Evolutionary conservation across 2,329 filamentous ascomycete species (phyloP).

Genomic region (Neobulgaria alba): DNA sequence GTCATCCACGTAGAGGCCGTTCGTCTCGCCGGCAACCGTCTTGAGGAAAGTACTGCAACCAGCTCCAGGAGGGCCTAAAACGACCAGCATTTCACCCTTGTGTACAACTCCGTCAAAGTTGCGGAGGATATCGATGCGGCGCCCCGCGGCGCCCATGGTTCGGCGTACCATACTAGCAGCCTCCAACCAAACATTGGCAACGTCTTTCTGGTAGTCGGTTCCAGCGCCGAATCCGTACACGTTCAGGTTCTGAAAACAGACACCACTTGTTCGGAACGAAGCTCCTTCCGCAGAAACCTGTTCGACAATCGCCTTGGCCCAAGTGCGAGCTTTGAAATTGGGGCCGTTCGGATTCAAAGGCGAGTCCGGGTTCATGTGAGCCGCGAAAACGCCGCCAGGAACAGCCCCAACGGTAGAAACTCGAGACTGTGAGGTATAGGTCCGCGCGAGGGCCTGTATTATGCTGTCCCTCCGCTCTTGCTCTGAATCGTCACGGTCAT

Average conservation of each 20-base stretch:
- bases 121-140: constrained; percentile 43
- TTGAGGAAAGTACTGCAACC: constrained; percentile 58
- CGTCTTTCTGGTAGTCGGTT: constrained; percentile 24
- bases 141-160: constrained; percentile 30
- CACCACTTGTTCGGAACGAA: constrained; percentile 5
- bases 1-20: constrained; percentile 45
- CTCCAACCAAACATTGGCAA: constrained; percentile 36
- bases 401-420: no score
- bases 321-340: not conserved
- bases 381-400: no score
- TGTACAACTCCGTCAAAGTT: constrained; percentile 54
- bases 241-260: constrained; percentile 18
- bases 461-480: no score
- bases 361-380: not conserved
- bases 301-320: not conserved
- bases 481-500: no score
- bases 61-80: constrained; percentile 51
- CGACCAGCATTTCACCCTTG: constrained; percentile 56
- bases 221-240: constrained; percentile 19
- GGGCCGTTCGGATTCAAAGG: not conserved
- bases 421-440: no score
- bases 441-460: no score
- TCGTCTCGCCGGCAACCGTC: constrained; percentile 42
- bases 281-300: not conserved
- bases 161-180: constrained; percentile 37